Base-by-base conservation (phyloP, 805 yeast species). In the Torulaspora indica region DNA sequence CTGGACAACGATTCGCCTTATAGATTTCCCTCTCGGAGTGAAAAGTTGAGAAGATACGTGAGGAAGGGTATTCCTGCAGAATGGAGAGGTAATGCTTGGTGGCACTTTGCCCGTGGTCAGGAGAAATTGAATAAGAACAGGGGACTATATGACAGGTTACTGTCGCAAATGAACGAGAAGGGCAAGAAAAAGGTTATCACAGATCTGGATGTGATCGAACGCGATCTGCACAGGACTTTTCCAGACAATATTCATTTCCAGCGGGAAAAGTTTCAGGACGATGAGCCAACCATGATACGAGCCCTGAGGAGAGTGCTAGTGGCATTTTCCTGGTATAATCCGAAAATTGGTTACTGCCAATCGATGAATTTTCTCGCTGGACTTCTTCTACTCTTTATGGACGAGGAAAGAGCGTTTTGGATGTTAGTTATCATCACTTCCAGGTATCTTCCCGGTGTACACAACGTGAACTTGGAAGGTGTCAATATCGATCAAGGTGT, bases 1-100 rank as follows among this genome's bases (percentile, higher is more conserved):
- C 52, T 65, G 8, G 61, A 68, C 4, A 66, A 71, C 36, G 78
- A 73, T 27, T 66, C 63, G 5, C 93, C 95, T 1, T 67, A 71
- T 0, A 64, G 87, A 51, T 87, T 83, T 53, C 95, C 96, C 0
- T 79, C 91, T 1, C 76, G 76, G 48, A 82, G 89, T 3, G 90
- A 82, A 46, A 87, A 84, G 53, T 71, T 88, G 51, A 83, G 85
- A 57, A 75, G 95, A 46, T 82, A 86, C 56, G 78, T 93, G 9
- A 75, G 97, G 44, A 85, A 85, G 61, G 98, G 98, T 9, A 82
- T 91, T 8, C 98, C 98, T 0, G 90, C 96, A 0, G 96, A 88
- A 60, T 91, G 96, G 97, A 72, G 98, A 53, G 98, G 98, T 1
- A 77, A 78, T 52, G 96, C 97, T 0, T 91, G 98, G 98, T 91